Evolutionary conservation across 495 filamentous ascomycete genomes (phyloP), one percentile per base, ranked within the genome.

Genomic region (Daldinia decipiens): DNA sequence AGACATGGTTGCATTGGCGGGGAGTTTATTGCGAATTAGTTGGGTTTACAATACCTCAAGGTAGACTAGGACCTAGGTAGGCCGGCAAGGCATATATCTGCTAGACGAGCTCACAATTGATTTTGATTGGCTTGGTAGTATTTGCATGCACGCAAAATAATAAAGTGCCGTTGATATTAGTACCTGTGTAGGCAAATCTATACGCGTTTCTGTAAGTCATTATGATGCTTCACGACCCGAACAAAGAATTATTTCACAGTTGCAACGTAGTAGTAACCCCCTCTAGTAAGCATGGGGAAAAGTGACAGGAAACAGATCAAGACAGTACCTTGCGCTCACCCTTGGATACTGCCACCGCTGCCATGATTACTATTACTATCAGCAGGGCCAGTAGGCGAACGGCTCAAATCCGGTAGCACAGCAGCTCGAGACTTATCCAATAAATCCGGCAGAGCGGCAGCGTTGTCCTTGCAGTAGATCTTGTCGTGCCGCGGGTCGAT

Each of bases 21-120:
- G 67, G 67, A 65, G 67, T 70, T 70, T n/a, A 17, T 36, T 59
- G 56, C 43, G 47, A 17, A 59, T 70, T 52, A 3, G 21, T 36
- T 32, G 55, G 45, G 40, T 51, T 51, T 51, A 57, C 7, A 24
- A 50, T 27, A 39, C 56, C 36, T 6, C 47, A 50, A 56, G 24
- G 34, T 36, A 60, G 59, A 62, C 52, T 57, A 50, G 34, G 50
- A 38, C 57, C 36, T 61, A 67, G 57, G 65, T 21, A 61, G 57
- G 57, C 57, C 38, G 34, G 11, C 15, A 52, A 40, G 57, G 29
- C 50, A 51, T 38, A 52, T 17, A 67, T 36, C 24, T 53, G 52
- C n/a, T 40, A 64, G 51, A 64, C 31, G 51, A 55, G 54, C 52
- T 9, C 36, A 39, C 21, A 31, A 31, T 47, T 24, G 7, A 15